These are phyloP conservation scores for Theobroma cacao DNA, from an alignment of 345 rosid species.

Conservation along the genomic window DNA sequence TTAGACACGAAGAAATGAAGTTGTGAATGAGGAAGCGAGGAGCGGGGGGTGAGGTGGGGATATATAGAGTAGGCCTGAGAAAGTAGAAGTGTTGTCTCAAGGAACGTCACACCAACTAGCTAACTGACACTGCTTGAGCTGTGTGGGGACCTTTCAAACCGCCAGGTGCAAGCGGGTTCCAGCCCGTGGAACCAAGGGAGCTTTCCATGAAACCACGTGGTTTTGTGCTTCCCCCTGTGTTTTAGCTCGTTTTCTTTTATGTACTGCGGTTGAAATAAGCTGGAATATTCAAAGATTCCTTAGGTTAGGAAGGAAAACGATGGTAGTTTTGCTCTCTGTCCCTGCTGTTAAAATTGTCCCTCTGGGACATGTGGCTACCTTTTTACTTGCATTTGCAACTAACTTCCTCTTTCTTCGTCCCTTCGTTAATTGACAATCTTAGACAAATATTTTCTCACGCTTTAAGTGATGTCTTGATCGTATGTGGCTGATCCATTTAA, in stretches of 20 bases:
- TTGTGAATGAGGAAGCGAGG: neutral
- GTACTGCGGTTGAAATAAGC: no score
- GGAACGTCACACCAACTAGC: constrained; percentile 17
- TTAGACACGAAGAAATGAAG: neutral
- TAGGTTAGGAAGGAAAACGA: no score
- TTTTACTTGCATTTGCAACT: neutral
- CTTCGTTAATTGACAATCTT: no score
- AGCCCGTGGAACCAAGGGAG: neutral
- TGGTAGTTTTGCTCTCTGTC: neutral
- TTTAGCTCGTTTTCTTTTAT: no score
- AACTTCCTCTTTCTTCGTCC: neutral
- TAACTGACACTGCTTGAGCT: neutral
- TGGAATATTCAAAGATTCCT: no score
- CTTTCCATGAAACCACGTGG: constrained; percentile 24
- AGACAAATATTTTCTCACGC: no score
- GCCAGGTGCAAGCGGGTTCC: constrained; percentile 26
- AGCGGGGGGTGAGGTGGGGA: constrained; percentile 1
- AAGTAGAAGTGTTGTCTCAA: neutral
- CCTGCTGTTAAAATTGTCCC: neutral
- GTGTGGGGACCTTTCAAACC: constrained; percentile 23
- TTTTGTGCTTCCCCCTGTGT: neutral
- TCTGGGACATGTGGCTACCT: neutral
- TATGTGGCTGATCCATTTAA: no score
- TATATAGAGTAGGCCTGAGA: constrained; percentile 15
- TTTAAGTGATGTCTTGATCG: no score